Evolutionary conservation across 306 rosid species (phyloP).

Genomic region (Quercus dentata): DNA sequence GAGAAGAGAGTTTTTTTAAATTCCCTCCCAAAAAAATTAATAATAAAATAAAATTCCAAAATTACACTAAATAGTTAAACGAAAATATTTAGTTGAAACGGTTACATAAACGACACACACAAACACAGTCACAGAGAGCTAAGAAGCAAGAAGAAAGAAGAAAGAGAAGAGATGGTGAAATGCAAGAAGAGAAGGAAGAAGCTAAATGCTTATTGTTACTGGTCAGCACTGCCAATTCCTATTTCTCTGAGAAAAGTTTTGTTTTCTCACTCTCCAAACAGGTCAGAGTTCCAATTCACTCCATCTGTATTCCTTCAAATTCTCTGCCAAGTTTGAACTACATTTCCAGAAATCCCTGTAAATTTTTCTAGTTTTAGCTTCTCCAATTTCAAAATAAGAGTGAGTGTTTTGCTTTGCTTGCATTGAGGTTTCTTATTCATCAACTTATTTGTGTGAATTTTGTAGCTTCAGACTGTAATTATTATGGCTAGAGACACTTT

Average conservation of each 20-base stretch:
- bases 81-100: too few relatives aligned
- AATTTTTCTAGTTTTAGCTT: too few relatives aligned
- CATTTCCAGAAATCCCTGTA: not conserved
- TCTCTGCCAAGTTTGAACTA: not conserved
- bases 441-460: not conserved
- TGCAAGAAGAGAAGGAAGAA: not conserved
- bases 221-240: not conserved
- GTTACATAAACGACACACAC: too few relatives aligned
- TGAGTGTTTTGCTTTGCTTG: not conserved
- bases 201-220: not conserved
- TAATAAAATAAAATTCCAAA: too few relatives aligned
- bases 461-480: not conserved
- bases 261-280: not conserved
- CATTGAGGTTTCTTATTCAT: not conserved
- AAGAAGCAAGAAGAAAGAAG: not conserved
- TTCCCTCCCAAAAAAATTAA: too few relatives aligned
- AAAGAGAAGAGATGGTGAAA: not conserved
- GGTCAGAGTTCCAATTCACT: not conserved
- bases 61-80: too few relatives aligned
- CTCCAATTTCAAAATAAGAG: too few relatives aligned
- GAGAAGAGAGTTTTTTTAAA: too few relatives aligned
- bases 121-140: too few relatives aligned
- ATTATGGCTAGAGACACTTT: not conserved
- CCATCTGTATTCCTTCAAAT: not conserved
- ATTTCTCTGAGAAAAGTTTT: not conserved